These are phyloP conservation scores for Austropuccinia psidii DNA, from an alignment of 1,284 basidiomycete genomes.

Conservation along the genomic window DNA sequence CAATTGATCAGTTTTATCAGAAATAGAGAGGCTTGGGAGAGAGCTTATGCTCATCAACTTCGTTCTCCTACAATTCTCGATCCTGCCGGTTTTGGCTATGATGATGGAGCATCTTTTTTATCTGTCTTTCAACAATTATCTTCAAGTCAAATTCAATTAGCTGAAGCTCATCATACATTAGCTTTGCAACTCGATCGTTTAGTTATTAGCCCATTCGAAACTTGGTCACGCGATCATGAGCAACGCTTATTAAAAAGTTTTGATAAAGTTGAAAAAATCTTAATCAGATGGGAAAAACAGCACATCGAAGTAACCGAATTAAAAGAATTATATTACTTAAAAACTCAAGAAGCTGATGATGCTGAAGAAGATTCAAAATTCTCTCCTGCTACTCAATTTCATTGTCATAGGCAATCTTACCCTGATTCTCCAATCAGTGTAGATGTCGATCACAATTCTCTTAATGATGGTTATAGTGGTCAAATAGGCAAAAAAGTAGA, in stretches of 20 bases:
- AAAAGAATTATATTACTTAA: slow-evolving; percentile 13
- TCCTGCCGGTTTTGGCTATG: slow-evolving; percentile 26
- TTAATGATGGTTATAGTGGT: slow-evolving; percentile 16
- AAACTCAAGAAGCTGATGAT: slow-evolving; percentile 24
- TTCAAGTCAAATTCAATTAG: slow-evolving; percentile 22
- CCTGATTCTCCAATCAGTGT: neutral
- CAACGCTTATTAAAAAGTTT: neutral
- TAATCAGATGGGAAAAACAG: slow-evolving; percentile 33
- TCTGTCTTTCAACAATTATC: slow-evolving; percentile 28
- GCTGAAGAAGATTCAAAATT: slow-evolving; percentile 28
- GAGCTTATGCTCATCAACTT: slow-evolving; percentile 28
- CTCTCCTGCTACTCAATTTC: slow-evolving; percentile 24
- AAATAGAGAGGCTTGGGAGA: slow-evolving; percentile 6
- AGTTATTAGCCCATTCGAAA: slow-evolving; percentile 26
- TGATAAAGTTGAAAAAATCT: slow-evolving; percentile 10
- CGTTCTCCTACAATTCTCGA: neutral
- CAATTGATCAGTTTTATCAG: slow-evolving; percentile 24
- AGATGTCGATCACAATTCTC: neutral
- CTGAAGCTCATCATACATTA: slow-evolving; percentile 17
- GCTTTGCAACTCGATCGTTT: slow-evolving; percentile 29
- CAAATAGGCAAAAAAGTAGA: slow-evolving; percentile 25
- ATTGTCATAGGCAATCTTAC: neutral
- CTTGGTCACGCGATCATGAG: slow-evolving; percentile 29
- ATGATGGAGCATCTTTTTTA: slow-evolving; percentile 32
- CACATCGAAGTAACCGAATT: slow-evolving; percentile 5